Evolutionary conservation across 2,329 filamentous ascomycete genomes (phyloP), one percentile per base, ranked within the genome.

Genomic region (Conoideocrella luteorostrata): DNA sequence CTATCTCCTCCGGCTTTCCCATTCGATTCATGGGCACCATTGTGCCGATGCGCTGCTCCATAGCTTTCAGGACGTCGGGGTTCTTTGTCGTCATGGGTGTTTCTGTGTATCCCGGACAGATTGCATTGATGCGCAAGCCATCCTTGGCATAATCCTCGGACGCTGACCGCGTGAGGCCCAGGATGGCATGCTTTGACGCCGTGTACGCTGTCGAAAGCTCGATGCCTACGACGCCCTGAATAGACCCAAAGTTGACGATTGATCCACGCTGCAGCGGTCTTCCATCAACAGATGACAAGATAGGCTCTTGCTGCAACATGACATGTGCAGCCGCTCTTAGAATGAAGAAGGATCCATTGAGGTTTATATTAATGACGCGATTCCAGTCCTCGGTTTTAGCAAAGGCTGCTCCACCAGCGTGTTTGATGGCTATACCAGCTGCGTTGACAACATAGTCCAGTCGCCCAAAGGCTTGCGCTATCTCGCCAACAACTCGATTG

Each of bases 101-200:
- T 35, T 59, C 55, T 26, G 73, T 62, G 49, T 70, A 74, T 9
- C 68, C 74, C 0, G 77, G 77, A 44, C 77, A 79, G n/a, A 81
- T 71, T 3, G 75, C 75, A 52, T 82, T 82, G 56, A 82, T 74
- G 39, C 76, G 70, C 45, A 81, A 77, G 4, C 68, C 69, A 39
- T 65, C 53, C 4, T 63, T 53, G 1, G 70, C 72, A 58, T 80
- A 80, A 1, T 66, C 64, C 39, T 70, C 67, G 2, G 71, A 77
- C 49, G 80, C 76, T 2, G 68, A 68, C 53, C 66, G 71, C 7
- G 74, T 78, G 36, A 82, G 60, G 0, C 74, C 74, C 39, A 77
- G 52, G 5, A 77, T 68, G 23, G 68, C 75, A 53, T 78, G 74
- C 57, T 79, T 80, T 36, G 70, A 65, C 0, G 72, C 63, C 4